These are phyloP conservation scores for Mimosa bimucronata DNA, from an alignment of 306 rosid genomes.

Conservation along the genomic window DNA sequence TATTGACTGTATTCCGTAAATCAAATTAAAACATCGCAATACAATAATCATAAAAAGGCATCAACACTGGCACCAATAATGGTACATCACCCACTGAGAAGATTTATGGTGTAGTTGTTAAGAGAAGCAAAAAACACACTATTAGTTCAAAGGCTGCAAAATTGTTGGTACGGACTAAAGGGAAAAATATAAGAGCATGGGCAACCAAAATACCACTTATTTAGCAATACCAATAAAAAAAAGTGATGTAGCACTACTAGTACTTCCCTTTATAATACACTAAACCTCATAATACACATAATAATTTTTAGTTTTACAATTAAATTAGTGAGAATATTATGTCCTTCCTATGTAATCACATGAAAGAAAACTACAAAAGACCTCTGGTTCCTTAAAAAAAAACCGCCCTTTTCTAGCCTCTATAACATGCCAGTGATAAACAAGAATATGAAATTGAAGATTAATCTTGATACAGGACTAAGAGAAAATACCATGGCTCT, in stretches of 20 bases:
- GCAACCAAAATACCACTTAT: not conserved
- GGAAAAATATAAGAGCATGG: not conserved
- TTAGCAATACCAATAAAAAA: conserved; percentile 8
- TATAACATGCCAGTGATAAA: conserved; percentile 13
- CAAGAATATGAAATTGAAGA: conserved; percentile 14
- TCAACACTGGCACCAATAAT: not conserved
- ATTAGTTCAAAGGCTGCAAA: not conserved
- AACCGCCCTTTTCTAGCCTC: not conserved
- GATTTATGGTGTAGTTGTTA: not conserved
- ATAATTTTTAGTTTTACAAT: not conserved
- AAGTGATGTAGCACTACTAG: not conserved
- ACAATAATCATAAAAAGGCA: not conserved
- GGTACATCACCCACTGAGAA: not conserved
- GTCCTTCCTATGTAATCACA: not conserved
- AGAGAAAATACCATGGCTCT: conserved; percentile 78
- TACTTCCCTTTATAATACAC: not conserved
- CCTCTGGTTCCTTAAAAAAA: not conserved
- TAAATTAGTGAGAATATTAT: conserved; percentile 14
- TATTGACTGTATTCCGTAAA: not conserved
- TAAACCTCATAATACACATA: not conserved
- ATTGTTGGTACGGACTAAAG: not conserved
- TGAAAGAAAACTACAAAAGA: conserved; percentile 5
- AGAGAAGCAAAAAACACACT: not conserved
- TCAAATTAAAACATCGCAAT: not conserved
- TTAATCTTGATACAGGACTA: not conserved